A percentile compares a stretch with the other conserved stretches of the same genome.
Evolutionary conservation across 495 filamentous ascomycete genomes (phyloP).

Genomic region (Trichoderma virens): DNA sequence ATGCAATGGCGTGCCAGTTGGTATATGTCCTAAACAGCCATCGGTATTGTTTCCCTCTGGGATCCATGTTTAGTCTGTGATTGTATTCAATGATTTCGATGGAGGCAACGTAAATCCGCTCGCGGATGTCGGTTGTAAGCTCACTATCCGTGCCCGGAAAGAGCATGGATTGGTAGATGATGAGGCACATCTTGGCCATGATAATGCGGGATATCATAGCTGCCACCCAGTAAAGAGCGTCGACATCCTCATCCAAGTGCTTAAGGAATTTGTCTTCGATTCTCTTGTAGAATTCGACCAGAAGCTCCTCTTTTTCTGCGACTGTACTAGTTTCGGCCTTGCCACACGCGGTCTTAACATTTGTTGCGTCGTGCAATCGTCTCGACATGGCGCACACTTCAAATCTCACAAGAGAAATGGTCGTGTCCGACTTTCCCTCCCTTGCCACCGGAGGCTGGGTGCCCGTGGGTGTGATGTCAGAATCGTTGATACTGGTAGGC

Average conservation of each 20-base stretch:
- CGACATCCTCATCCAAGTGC: constrained; percentile 46
- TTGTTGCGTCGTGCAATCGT: constrained; percentile 31
- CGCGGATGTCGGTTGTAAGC: constrained; percentile 51
- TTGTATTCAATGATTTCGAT: constrained; percentile 72
- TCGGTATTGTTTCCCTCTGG: constrained; percentile 56
- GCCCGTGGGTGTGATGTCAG: constrained; percentile 61
- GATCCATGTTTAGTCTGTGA: constrained; percentile 52
- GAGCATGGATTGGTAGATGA: constrained; percentile 45
- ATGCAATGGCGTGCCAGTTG: constrained; percentile 76
- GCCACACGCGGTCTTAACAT: constrained; percentile 23
- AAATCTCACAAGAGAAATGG: constrained; percentile 61
- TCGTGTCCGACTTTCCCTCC: constrained; percentile 66
- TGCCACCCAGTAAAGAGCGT: constrained; percentile 63
- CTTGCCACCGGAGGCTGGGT: constrained; percentile 50
- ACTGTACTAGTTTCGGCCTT: constrained; percentile 29
- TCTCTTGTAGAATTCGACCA: constrained; percentile 52
- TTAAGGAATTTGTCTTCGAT: constrained; percentile 62
- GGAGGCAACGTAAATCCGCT: constrained; percentile 65
- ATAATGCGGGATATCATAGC: constrained; percentile 62
- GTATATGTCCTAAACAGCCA: constrained; percentile 80
- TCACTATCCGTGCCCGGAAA: constrained; percentile 34
- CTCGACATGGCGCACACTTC: constrained; percentile 47
- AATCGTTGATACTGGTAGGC: constrained; percentile 76
- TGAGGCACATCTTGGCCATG: constrained; percentile 50
- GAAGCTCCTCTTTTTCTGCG: constrained; percentile 54